Evolutionary conservation across 352 stramenopile genomes (phyloP).

Genomic region (Pythium monospermum): DNA sequence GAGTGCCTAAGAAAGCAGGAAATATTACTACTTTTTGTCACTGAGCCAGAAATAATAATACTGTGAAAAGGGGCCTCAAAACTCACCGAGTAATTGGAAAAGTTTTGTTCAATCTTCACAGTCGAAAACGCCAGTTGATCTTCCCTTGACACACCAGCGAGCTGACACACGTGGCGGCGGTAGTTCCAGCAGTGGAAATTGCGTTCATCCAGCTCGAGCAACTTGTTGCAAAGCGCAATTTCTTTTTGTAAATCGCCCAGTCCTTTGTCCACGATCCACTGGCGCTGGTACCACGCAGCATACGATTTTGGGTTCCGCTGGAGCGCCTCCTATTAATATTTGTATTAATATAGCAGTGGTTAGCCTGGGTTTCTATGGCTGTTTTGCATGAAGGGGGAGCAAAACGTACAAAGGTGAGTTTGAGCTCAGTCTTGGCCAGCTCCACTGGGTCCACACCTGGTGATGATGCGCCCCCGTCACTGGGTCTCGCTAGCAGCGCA

Average conservation of each 20-base stretch:
- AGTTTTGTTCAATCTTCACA: conserved; percentile 97
- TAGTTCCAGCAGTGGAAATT: conserved; percentile 99
- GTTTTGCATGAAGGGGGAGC: no score
- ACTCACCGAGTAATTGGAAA: conserved; percentile 96
- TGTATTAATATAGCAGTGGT: not conserved
- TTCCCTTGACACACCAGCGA: conserved; percentile 41
- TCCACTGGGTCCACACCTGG: conserved; percentile 21
- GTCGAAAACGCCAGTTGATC: conserved; percentile 93
- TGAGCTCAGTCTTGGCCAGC: conserved; percentile 84
- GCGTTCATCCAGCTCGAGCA: conserved; percentile 89
- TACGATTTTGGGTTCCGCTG: conserved; percentile 98
- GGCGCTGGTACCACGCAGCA: conserved; percentile 85
- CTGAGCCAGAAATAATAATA: no score
- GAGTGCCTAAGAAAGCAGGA: conserved; percentile 30
- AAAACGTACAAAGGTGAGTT: conserved; percentile 62
- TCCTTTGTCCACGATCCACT: conserved; percentile 79
- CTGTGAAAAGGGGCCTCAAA: no score
- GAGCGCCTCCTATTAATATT: conserved; percentile 72
- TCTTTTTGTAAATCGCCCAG: conserved; percentile 67
- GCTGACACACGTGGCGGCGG: conserved; percentile 65
- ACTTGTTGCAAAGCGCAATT: conserved; percentile 67
- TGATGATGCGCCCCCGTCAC: conserved; percentile 14
- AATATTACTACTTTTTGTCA: not conserved
- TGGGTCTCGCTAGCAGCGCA: conserved; percentile 26
- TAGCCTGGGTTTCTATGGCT: not conserved